phyloP scores from a whole-genome alignment of 1,139 yeast species.

The Keqinozyma sinolaborantium region DNA sequence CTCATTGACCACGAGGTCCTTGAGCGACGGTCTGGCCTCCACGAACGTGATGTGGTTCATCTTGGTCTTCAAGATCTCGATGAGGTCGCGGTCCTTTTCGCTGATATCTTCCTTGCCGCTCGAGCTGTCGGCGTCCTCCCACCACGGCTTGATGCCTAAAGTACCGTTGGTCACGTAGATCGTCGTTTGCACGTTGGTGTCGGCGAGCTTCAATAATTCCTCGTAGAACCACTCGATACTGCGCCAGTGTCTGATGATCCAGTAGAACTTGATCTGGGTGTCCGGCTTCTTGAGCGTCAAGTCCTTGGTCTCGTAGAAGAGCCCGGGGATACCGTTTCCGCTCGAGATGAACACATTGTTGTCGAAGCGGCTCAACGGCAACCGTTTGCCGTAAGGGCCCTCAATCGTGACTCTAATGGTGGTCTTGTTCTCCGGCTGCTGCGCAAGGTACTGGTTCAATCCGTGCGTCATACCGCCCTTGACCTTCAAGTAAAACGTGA shows the following conservation, averaged over 20 bases:
- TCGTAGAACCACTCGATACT: conserved; percentile 51
- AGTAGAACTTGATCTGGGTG: conserved; percentile 21
- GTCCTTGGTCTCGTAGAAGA: conserved; percentile 29
- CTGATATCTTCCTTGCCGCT: conserved; percentile 11
- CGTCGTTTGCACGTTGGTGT: conserved; percentile 20
- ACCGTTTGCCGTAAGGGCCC: conserved; percentile 39
- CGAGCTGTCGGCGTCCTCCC: conserved; percentile 10
- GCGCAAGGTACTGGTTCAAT: conserved; percentile 39
- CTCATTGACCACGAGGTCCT: conserved; percentile 27
- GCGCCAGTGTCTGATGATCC: conserved; percentile 37
- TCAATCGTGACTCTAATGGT: conserved; percentile 31
- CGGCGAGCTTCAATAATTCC: conserved; percentile 30
- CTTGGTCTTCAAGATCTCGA: conserved; percentile 15
- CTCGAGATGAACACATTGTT: conserved; percentile 56
- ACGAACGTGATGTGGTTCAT: conserved; percentile 26
- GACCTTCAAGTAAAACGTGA: conserved; percentile 36
- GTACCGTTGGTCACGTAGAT: conserved; percentile 32
- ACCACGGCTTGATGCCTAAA: conserved; percentile 17
- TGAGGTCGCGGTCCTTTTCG: conserved; percentile 11
- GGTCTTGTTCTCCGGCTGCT: conserved; percentile 42
- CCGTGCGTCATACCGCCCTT: conserved; percentile 45
- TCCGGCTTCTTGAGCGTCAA: conserved; percentile 15
- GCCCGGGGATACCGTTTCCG: conserved; percentile 71
- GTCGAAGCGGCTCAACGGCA: conserved; percentile 45
- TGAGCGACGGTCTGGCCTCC: conserved; percentile 42